A percentile compares a stretch with the other conserved stretches of the same genome.
Evolutionary conservation across 176 grass and related monocot species (phyloP).

Genomic region (Guadua angustifolia): DNA sequence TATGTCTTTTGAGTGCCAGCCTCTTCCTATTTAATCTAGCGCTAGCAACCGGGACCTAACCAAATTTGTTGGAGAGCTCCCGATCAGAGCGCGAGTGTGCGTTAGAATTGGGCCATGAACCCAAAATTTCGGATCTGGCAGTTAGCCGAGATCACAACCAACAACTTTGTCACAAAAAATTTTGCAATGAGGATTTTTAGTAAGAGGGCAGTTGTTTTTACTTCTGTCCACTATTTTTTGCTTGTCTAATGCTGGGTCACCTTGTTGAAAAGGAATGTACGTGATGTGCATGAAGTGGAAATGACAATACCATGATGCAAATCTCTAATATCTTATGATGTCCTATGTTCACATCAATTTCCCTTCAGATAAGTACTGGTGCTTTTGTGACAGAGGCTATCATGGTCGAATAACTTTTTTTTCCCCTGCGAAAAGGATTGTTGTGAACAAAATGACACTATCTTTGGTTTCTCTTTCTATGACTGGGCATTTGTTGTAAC

Average conservation of each 20-base stretch:
- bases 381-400: neutral
- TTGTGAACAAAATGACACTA: neutral
- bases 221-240: neutral
- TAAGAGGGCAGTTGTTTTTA: neutral
- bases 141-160: too few species aligned
- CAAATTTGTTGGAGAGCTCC: too few species aligned
- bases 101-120: too few species aligned
- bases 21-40: too few species aligned
- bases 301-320: neutral
- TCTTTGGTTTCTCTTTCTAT: neutral
- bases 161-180: too few species aligned
- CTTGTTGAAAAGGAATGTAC: neutral
- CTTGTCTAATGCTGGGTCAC: neutral
- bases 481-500: constrained; percentile 18
- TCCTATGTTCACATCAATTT: neutral
- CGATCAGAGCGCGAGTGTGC: too few species aligned
- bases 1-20: too few species aligned
- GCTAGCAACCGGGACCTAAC: too few species aligned
- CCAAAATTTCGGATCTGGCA: too few species aligned
- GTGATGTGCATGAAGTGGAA: neutral
- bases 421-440: neutral
- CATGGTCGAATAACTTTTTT: neutral
- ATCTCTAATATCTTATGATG: neutral
- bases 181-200: neutral
- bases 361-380: too few species aligned